Evolutionary conservation across 1,139 yeast genomes (phyloP).

Genomic region (Sugiyamaella grinbergsii): DNA sequence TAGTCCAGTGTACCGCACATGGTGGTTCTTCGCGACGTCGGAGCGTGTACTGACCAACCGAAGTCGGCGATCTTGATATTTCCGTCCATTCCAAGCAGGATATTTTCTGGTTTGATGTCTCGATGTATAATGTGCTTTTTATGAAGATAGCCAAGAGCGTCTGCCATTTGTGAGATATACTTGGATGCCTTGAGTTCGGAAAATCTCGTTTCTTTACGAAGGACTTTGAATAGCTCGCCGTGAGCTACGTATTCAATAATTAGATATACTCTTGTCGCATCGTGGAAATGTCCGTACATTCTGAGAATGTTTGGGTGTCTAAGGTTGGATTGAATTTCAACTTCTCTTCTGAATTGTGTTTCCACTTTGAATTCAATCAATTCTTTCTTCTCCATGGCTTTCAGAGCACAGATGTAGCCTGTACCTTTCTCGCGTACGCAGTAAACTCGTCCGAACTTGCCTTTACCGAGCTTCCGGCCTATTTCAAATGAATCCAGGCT

Average conservation of each 20-base stretch:
- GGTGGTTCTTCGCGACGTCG: conserved; percentile 62
- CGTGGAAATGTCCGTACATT: conserved; percentile 83
- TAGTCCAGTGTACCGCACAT: conserved; percentile 96
- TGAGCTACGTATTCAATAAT: conserved; percentile 81
- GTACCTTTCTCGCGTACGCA: conserved; percentile 76
- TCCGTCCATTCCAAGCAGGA: conserved; percentile 72
- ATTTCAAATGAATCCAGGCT: conserved; percentile 72
- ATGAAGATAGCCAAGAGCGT: conserved; percentile 76
- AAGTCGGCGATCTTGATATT: conserved; percentile 94
- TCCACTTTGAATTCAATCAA: conserved; percentile 76
- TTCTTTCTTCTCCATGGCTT: conserved; percentile 85
- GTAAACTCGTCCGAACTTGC: conserved; percentile 90
- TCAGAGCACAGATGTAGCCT: conserved; percentile 84
- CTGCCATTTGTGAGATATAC: conserved; percentile 80
- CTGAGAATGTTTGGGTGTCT: conserved; percentile 77
- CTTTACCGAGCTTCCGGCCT: conserved; percentile 88
- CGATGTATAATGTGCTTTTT: conserved; percentile 80
- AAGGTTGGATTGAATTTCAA: conserved; percentile 81
- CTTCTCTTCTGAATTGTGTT: conserved; percentile 84
- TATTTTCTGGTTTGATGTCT: conserved; percentile 95
- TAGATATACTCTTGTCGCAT: conserved; percentile 73
- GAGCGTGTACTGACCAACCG: conserved; percentile 89
- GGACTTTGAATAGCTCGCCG: conserved; percentile 81
- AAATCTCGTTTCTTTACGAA: conserved; percentile 66
- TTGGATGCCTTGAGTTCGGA: conserved; percentile 69